Evolutionary conservation across 805 yeast species (phyloP).

Genomic region (Kuraishia ogatae): DNA sequence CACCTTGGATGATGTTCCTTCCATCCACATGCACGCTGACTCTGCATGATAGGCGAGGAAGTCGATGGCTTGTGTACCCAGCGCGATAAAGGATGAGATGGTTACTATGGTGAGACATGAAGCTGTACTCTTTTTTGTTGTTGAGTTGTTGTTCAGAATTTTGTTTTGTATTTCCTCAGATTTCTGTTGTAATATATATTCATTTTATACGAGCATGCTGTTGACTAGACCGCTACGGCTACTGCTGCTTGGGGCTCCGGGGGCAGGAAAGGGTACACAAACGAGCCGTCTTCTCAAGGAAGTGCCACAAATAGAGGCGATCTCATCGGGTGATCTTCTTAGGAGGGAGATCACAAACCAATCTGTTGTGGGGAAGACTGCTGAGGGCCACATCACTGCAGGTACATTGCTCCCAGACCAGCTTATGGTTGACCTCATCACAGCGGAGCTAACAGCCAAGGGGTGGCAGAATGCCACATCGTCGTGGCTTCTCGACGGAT

Average conservation of each 20-base stretch:
- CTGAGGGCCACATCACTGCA: conserved; percentile 41
- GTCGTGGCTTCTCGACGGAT: conserved; percentile 83
- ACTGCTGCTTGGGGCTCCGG: conserved; percentile 86
- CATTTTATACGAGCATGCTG: conserved; percentile 3
- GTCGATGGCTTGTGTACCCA: too few relatives aligned
- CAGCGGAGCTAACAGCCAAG: conserved; percentile 32
- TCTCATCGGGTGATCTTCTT: conserved; percentile 81
- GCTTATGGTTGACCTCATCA: conserved; percentile 52
- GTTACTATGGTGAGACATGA: too few relatives aligned
- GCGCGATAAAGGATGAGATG: too few relatives aligned
- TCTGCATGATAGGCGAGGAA: background rate
- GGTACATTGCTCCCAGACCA: conserved; percentile 75
- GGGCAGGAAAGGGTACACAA: conserved; percentile 91
- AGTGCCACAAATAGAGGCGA: conserved; percentile 43
- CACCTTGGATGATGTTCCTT: background rate
- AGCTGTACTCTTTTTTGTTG: too few relatives aligned
- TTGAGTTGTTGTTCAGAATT: background rate
- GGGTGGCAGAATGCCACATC: conserved; percentile 34
- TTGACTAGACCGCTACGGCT: conserved; percentile 44
- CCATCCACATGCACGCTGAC: background rate
- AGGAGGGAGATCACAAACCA: conserved; percentile 53
- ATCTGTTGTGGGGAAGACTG: conserved; percentile 47
- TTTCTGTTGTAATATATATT: background rate
- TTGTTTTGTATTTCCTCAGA: background rate
- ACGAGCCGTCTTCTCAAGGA: conserved; percentile 53